Evolutionary conservation across 1,284 basidiomycete genomes (phyloP).

Genomic region (Blastosporella zonata): DNA sequence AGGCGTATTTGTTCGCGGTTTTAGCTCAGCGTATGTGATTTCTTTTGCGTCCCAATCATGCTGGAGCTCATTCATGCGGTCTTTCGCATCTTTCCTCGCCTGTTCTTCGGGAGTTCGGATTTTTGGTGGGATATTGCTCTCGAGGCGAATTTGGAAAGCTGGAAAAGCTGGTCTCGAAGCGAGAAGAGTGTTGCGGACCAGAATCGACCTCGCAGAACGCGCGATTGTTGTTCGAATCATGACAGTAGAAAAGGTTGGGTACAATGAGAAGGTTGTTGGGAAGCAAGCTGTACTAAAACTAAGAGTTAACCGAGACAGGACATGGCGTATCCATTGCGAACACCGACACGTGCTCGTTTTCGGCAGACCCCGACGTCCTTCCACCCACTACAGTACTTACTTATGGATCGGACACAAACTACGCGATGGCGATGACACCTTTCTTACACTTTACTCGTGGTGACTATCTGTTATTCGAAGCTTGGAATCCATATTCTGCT

Average conservation of each 20-base stretch:
- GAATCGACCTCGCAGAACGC: constrained; percentile 22
- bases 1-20: constrained; percentile 80
- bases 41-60: constrained; percentile 70
- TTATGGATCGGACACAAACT: constrained; percentile 8
- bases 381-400: too few relatives aligned
- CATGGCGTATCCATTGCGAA: not conserved
- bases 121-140: constrained; percentile 21
- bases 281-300: too few relatives aligned
- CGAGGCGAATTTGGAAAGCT: constrained; percentile 29
- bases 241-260: not conserved
- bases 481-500: constrained; percentile 62
- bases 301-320: not conserved
- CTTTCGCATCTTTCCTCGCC: constrained; percentile 37
- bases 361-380: too few relatives aligned
- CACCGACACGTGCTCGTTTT: too few relatives aligned
- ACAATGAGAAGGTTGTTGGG: too few relatives aligned
- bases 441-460: constrained; percentile 64
- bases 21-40: constrained; percentile 81
- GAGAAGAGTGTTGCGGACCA: constrained; percentile 6
- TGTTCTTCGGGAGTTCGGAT: constrained; percentile 29
- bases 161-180: constrained; percentile 4
- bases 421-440: constrained; percentile 47
- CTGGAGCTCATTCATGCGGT: constrained; percentile 47
- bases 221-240: constrained; percentile 32
- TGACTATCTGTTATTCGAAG: constrained; percentile 65